Percentiles rank a stretch among this genome's conserved stretches.
Conservation (phyloP, 495 filamentous ascomycete genomes). For the Aspergillus nanangensis region DNA sequence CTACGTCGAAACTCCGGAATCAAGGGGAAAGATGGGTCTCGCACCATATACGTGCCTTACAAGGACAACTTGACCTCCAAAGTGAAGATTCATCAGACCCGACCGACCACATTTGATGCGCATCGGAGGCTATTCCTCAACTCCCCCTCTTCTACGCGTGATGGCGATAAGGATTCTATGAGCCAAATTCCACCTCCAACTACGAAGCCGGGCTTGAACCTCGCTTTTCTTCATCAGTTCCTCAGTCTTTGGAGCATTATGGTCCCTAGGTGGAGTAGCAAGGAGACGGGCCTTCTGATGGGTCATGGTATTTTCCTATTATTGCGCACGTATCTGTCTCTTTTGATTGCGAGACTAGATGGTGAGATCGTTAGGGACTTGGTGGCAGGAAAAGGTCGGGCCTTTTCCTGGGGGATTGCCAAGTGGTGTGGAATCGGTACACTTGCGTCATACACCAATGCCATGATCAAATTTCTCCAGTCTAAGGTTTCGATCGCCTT, state of each 20-base stretch:
- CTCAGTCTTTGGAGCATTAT: slow-evolving; percentile 93
- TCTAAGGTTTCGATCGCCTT: slow-evolving; percentile 98
- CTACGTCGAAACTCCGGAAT: slow-evolving; percentile 90
- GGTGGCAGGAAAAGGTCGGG: slow-evolving; percentile 85
- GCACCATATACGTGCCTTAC: slow-evolving; percentile 93
- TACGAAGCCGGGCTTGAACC: slow-evolving; percentile 87
- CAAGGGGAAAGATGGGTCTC: slow-evolving; percentile 85
- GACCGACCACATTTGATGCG: slow-evolving; percentile 90
- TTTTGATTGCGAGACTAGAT: slow-evolving; percentile 88
- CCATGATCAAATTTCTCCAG: slow-evolving; percentile 97
- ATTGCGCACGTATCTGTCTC: slow-evolving; percentile 86
- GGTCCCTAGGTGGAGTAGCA: slow-evolving; percentile 91
- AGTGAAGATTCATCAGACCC: slow-evolving; percentile 90
- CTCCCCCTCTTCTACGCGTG: slow-evolving; percentile 72
- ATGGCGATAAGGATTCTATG: slow-evolving; percentile 59
- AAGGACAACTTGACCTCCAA: slow-evolving; percentile 74
- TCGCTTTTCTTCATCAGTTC: slow-evolving; percentile 98
- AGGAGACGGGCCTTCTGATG: slow-evolving; percentile 85
- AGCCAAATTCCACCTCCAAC: slow-evolving; percentile 76
- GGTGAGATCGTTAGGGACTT: slow-evolving; percentile 95
- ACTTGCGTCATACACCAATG: slow-evolving; percentile 87
- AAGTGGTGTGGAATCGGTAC: slow-evolving; percentile 75
- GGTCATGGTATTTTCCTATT: slow-evolving; percentile 68
- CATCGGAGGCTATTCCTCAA: slow-evolving; percentile 91
- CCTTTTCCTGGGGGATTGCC: slow-evolving; percentile 82